Base-by-base conservation (phyloP, 257 asterid species). In the Nicotiana tabacum region DNA sequence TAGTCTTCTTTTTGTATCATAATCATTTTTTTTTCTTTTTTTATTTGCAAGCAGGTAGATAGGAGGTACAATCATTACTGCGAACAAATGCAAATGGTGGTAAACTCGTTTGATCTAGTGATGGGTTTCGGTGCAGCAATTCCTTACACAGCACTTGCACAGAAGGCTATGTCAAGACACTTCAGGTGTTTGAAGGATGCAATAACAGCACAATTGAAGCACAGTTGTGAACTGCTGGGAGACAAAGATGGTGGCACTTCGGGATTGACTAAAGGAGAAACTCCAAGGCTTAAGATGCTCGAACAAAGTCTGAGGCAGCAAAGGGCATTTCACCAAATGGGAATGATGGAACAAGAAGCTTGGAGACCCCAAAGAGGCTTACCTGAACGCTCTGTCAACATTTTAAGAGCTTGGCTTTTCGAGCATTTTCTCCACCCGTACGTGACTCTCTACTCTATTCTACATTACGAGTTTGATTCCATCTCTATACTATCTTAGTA, bases 351-450 rank as follows among this genome's bases (percentile, higher is more conserved):
- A 65, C 99, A 96, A 82, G 98, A 94, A 85, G 99, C 98, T 0
- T 96, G 99, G 99, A 77, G 99, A 82, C 99, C 99, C 3, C 99
- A 95, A 65, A 72, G 99, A 39, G 99, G 99, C 1, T 61, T 96
- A 85, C 99, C 99, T n/a, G 98, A 95, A 83, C 88, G 98, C 6
- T 96, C 99, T 0, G 98, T 96, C 80, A 96, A 93, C 89, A 91
- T 93, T 66, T 87, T 96, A 81, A 85, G 99, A 82, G 97, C 99
- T 58, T 96, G 99, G 99, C 98, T 96, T 84, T 97, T 97, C 77
- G 98, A 97, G 85, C 99, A 96, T 90, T 96, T 96, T 81, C 89
- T 96, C 9, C 93, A 96, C 87, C 99, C 99, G 99, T 96, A 95
- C 84, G 99, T 85, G 74, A 62, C 57, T 13, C 37, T 58, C 58